Base-by-base conservation (phyloP, 2,329 filamentous ascomycete species). In the Verticillium tricorpus region DNA sequence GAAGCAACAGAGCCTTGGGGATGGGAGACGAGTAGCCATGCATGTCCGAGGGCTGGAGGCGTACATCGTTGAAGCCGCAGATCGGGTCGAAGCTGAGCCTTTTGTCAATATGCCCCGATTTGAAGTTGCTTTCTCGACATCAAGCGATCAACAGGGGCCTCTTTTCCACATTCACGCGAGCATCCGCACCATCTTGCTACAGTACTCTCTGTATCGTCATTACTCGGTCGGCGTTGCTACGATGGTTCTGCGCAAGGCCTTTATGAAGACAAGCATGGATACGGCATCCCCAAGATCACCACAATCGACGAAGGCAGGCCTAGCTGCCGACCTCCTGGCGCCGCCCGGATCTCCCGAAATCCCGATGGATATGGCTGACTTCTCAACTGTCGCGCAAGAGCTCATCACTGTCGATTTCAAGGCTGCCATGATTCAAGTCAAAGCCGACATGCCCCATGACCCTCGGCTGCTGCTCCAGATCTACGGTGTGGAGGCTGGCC, bases 191-290 rank as follows among this genome's bases (percentile, higher is more conserved):
- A 77, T 99, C 2, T 86, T 91, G 64, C 71, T 96, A 8, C 90
- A 96, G 58, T 98, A 98, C 72, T 99, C 96, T 0, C 83, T 99
- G 0, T 97, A 96, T 73, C 89, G 93, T 3, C 93, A 97, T 72
- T 99, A 97, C 71, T 90, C 93, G 0, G 83, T 96, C 31, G 91
- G 92, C 1, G 87, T 98, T 63, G 95, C 94, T 9, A 79, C 84
- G 28, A 88, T 88, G 71, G 91, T 96, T 2, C 74, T 99, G 28
- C 83, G 83, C 60, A 87, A 87, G 69, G 89, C 90, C 0, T 91
- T 93, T 65, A 74, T 85, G 73, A 80, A 77, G 62, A 82, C 83
- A 1, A 76, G 77, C 40, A 76, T 74, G 31, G 81, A 83, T 62
- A 54, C 69, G 25, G 45, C 58, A 34, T 58, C 63, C 19, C 62